Evolutionary conservation across 768 basidiomycete species (phyloP).

Genomic region (Clavaria fumosa): DNA sequence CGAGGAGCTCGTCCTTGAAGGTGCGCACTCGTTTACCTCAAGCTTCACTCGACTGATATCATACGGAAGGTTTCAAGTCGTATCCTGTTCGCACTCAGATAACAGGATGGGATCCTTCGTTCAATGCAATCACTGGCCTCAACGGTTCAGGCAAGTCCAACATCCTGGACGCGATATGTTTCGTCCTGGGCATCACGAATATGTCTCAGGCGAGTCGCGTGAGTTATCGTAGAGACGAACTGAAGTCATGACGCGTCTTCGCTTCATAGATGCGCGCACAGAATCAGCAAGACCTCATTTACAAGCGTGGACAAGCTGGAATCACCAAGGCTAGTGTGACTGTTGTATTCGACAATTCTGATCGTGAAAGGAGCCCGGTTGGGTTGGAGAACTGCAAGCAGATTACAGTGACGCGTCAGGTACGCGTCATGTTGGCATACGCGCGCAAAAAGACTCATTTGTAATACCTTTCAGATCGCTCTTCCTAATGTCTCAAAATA

Average conservation of each 20-base stretch:
- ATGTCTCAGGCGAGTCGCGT: constrained; percentile 83
- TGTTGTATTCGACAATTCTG: constrained; percentile 97
- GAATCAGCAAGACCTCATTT: constrained; percentile 95
- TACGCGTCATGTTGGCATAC: constrained; percentile 19
- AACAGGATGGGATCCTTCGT: constrained; percentile 92
- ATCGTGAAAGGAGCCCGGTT: constrained; percentile 65
- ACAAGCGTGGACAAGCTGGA: constrained; percentile 97
- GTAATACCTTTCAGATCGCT: constrained; percentile 45
- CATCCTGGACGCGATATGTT: constrained; percentile 98
- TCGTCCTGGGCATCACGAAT: constrained; percentile 95
- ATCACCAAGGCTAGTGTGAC: constrained; percentile 95
- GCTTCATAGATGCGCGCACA: constrained; percentile 68
- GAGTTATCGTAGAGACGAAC: too few relatives aligned
- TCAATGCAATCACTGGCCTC: constrained; percentile 96
- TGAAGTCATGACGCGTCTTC: too few relatives aligned
- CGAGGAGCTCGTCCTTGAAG: constrained; percentile 90
- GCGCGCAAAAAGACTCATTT: not conserved
- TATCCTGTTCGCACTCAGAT: constrained; percentile 95
- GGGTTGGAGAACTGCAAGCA: constrained; percentile 70
- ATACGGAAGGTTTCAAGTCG: constrained; percentile 79
- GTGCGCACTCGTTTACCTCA: constrained; percentile 20
- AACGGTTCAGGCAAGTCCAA: constrained; percentile 98
- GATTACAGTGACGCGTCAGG: constrained; percentile 95
- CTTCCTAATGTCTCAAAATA: constrained; percentile 92
- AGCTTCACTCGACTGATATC: not conserved